Evolutionary conservation across 2,329 filamentous ascomycete species (phyloP), one percentile per base, ranked within the genome.

Genomic region (Didymella lethalis): DNA sequence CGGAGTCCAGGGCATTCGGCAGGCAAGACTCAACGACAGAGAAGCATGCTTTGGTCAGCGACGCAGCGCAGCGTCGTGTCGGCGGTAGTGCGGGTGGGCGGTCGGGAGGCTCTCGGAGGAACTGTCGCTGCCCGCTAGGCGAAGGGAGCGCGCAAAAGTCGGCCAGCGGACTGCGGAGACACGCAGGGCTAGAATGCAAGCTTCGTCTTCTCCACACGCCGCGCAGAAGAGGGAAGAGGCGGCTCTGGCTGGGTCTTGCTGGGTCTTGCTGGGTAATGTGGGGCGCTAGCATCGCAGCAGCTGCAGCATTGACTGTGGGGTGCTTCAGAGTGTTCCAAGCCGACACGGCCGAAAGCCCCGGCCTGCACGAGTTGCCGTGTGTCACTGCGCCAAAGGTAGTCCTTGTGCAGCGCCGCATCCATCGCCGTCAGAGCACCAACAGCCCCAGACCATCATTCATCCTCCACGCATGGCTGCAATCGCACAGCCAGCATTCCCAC

Each of bases 181-280:
- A 47, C 55, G 45, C 55, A 58, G 40, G 49, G 49, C 34, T 49
- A 49, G 38, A 48, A 23, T 14, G 56, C 55, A 54, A 54, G 56
- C 56, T 54, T 54, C 56, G 50, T 47, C 56, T 50, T 50, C 56
- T 54, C 56, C 56, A 54, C 56, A 45, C 50, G 34, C 45, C 20
- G 45, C 32, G 50, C 50, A 46, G 31, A 47, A 58, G 49, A 54
- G 28, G 56, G 23, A 23, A 23, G 23, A 23, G 23, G 23, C 2
- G 23, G 23, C 2, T 23, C 2, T 23, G 23, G 23, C 23, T 23
- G 23, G 23, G 23, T 23, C 2, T 23, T 23, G 23, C 23, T 46
- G 56, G 56, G 50, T 59, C 56, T 50, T 44, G 34, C 45, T 48
- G 29, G 45, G 28, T 41, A 26, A 49, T 53, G 49, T 54, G 56